Percentiles rank a stretch among this genome's conserved stretches.
These are phyloP conservation scores for Copromyces sp. DNA, from an alignment of 495 filamentous ascomycete genomes.

Conservation along the genomic window DNA sequence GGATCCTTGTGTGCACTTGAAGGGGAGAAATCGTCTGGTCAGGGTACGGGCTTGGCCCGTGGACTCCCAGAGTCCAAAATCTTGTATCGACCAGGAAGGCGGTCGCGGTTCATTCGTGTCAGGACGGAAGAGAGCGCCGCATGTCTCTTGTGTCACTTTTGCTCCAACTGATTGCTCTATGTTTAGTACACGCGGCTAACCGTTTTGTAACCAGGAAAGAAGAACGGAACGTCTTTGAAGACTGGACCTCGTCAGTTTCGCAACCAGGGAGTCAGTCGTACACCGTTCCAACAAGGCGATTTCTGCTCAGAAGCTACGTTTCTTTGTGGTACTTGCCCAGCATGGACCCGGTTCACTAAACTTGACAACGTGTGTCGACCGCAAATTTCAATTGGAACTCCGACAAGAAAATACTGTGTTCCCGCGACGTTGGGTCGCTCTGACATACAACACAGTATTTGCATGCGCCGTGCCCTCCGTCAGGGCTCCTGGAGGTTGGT, in stretches of 20 bases:
- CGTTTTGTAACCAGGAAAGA: neutral
- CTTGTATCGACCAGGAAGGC: slow-evolving; percentile 3
- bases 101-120: slow-evolving; percentile 3
- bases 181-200: neutral
- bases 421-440: neutral
- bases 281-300: neutral
- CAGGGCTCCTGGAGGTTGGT: neutral
- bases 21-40: slow-evolving; percentile 3
- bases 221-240: neutral
- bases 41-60: neutral
- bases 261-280: neutral
- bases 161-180: neutral
- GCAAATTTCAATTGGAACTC: neutral
- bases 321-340: neutral
- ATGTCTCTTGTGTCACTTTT: slow-evolving; percentile 1
- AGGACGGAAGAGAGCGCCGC: slow-evolving; percentile 5
- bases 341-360: neutral
- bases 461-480: neutral
- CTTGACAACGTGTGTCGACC: neutral
- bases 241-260: neutral
- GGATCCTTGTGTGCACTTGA: neutral
- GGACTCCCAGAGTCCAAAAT: neutral
- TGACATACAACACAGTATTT: neutral
- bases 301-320: neutral
- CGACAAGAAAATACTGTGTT: neutral